Evolutionary conservation across 371 early-diverging fungal genomes (phyloP), one percentile per base, ranked within the genome.

Genomic region (Caulochytrium protostelioides): DNA sequence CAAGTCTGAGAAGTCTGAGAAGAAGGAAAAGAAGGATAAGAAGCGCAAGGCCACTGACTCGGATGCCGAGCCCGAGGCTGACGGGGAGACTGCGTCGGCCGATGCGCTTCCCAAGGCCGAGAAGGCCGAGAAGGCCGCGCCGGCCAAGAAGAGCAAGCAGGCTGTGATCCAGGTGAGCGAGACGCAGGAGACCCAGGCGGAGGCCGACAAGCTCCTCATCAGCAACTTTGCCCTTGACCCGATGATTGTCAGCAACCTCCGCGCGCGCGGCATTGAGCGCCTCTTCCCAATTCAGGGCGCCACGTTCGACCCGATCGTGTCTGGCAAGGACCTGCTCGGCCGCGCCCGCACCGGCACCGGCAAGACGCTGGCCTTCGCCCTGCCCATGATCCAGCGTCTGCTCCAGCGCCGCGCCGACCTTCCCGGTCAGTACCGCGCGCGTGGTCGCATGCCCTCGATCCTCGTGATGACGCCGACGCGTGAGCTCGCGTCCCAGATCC

Each of bases 261-360:
- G 53, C 17, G 47, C 42, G 3, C 73, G 78, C 30, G 81, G 81
- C 22, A 76, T 89, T 38, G 59, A 55, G 14, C 62, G 75, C 1
- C 61, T 91, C 31, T 91, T 89, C 52, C 86, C 87, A 9, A 91
- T 91, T 36, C 91, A 91, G 52, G 80, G 84, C 16, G 77, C 76
- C 34, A 79, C 82, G 3, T 72, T 82, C 47, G 59, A 70, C 32
- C 76, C 74, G 19, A 75, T 89, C 34, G 36, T 60, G 39, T 76
- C 81, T 32, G 91, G 90, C 26, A 67, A 76, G 32, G 89, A 94
- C 53, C 57, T 98, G 10, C 63, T 98, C 21, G 89, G 81, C 22
- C 74, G 91, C 37, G 98, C 97, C 3, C 73, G 85, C 24, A 98
- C 98, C 3, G 98, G 97, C 46, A 85, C 86, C 1, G 91, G 91